Evolutionary conservation across 768 basidiomycete species (phyloP).

Genomic region (Serendipita sp.): DNA sequence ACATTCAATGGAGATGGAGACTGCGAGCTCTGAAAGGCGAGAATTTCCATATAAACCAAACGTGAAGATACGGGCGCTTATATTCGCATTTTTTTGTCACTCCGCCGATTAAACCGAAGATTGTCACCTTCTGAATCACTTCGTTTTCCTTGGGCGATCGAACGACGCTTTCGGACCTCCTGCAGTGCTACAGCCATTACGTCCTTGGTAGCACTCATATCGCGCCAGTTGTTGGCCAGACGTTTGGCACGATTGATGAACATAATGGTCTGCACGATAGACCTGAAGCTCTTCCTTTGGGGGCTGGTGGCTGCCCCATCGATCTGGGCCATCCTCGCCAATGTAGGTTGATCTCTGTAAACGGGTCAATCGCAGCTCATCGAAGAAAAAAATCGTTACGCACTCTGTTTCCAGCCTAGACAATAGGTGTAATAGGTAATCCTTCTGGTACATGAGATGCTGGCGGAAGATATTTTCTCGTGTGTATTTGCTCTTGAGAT

Average conservation of each 20-base stretch:
- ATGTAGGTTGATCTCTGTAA: background rate
- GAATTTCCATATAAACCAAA: no score
- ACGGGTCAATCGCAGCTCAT: background rate
- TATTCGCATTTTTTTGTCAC: no score
- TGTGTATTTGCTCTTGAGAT: constrained; percentile 82
- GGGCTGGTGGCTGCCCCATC: background rate
- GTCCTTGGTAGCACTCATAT: background rate
- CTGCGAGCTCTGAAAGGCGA: no score
- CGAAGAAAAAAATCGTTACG: background rate
- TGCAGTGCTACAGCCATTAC: background rate
- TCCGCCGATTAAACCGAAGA: no score
- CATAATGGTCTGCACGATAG: background rate
- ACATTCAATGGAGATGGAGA: no score
- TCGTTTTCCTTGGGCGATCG: background rate
- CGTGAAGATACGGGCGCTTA: no score
- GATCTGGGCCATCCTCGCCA: background rate
- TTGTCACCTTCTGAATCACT: no score
- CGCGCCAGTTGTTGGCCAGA: background rate
- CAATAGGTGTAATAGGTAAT: constrained; percentile 66
- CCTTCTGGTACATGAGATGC: constrained; percentile 73
- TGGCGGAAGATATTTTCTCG: constrained; percentile 69
- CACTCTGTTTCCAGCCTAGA: background rate
- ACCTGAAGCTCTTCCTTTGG: background rate
- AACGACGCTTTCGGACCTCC: background rate
- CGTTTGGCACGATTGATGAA: background rate